These are phyloP conservation scores for Ogataea thermomethanolica DNA, from an alignment of 805 yeast species.

Conservation along the genomic window DNA sequence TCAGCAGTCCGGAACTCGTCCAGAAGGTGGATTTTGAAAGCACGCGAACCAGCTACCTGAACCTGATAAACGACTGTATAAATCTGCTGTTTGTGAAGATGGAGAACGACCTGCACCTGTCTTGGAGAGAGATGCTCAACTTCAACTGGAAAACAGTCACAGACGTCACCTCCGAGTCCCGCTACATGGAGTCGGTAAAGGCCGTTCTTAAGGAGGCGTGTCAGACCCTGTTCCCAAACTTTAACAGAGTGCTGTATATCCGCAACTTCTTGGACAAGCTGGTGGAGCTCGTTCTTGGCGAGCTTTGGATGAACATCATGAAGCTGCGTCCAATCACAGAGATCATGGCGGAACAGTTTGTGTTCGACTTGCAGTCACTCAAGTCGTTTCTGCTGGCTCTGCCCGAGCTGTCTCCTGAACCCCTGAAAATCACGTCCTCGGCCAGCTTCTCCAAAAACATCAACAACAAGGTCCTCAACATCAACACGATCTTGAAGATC, in stretches of 20 bases:
- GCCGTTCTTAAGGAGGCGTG: constrained; percentile 44
- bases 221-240: constrained; percentile 47
- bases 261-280: constrained; percentile 74
- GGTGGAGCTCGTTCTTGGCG: constrained; percentile 57
- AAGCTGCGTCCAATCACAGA: constrained; percentile 67
- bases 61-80: constrained; percentile 55
- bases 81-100: constrained; percentile 54
- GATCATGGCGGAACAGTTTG: constrained; percentile 73
- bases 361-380: constrained; percentile 65
- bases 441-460: constrained; percentile 26
- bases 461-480: constrained; percentile 22
- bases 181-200: constrained; percentile 61
- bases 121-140: constrained; percentile 81
- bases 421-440: constrained; percentile 28
- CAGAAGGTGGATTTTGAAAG: constrained; percentile 50
- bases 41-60: constrained; percentile 54
- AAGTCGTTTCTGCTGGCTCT: constrained; percentile 49
- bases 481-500: constrained; percentile 68
- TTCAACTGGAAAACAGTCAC: constrained; percentile 68
- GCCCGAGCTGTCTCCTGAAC: constrained; percentile 43
- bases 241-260: constrained; percentile 67
- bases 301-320: constrained; percentile 55
- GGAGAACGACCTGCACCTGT: constrained; percentile 55
- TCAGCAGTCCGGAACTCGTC: constrained; percentile 32
- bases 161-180: constrained; percentile 67